Base-by-base conservation (phyloP, 1,284 basidiomycete species). In the Cryptococcus sp. region DNA sequence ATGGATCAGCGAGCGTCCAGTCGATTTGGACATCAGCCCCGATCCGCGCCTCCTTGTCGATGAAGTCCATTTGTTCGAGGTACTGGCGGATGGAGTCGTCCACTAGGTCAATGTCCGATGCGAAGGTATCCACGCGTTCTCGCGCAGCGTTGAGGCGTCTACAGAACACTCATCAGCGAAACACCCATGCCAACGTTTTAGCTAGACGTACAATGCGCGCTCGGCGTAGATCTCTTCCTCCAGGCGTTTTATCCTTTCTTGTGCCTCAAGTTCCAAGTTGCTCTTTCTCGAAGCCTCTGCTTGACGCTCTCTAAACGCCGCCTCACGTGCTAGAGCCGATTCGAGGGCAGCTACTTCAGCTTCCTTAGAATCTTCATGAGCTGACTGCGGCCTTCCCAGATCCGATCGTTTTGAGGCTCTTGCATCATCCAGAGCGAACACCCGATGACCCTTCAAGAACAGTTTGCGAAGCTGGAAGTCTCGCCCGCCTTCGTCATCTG, bases 161-260 rank as follows among this genome's bases (percentile, higher is more conserved):
- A 35, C 25, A 39, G 17, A 23, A 19, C 27, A n/a, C 38, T 44
- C 6, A 40, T 23, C 39, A 38, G 11, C 31, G 19, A n/a, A 7
- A 35, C 19, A 25, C 41, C 5, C 8, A 44, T 19, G 39, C 5
- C 19, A 20, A 13, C n/a, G 38, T 15, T 25, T 11, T n/a, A 35
- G 49, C 39, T 25, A 8, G 5, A 17, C n/a, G 35, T 35, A 72
- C 70, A 48, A 38, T 27, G 47, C 35, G 8, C 68, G 53, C 46
- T 69, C 68, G 3, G 51, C 57, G 49, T 73, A 73, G 10, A 71
- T 60, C 48, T 67, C 68, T 8, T 53, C 56, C 45, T 71, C 68
- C 16, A 67, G 35, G n/a, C 62, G 42, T 17, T 50, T 25, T 19
- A 71, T 58, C 48, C 62, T 50, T 22, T 56, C 54, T 39, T 57